A percentile compares a stretch with the other conserved stretches of the same genome.
Evolutionary conservation across 306 rosid species (phyloP).

Genomic region (Rubus parviflorus): DNA sequence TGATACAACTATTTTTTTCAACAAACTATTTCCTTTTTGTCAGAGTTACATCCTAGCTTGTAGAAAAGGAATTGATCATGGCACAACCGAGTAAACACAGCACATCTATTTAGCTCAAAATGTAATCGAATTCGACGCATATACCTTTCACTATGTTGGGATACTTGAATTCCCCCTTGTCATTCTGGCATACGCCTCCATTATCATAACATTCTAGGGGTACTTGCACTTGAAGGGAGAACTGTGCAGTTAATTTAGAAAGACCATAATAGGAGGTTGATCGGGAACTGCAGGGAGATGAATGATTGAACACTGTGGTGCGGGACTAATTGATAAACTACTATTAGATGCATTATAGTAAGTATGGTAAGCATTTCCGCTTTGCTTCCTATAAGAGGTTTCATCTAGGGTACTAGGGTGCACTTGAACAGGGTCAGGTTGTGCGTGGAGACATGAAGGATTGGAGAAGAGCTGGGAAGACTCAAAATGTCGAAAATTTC

Average conservation of each 20-base stretch:
- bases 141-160: too few relatives aligned
- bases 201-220: rapidly evolving
- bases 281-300: not conserved
- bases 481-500: not conserved
- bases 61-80: too few relatives aligned
- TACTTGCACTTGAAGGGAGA: rapidly evolving
- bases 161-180: too few relatives aligned
- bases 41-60: too few relatives aligned
- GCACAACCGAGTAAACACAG: too few relatives aligned
- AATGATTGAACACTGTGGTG: not conserved
- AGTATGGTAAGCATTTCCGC: not conserved
- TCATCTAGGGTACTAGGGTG: rapidly evolving
- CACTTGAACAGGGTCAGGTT: not conserved
- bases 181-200: not conserved
- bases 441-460: rapidly evolving
- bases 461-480: not conserved
- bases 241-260: not conserved
- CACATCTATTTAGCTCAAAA: too few relatives aligned
- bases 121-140: too few relatives aligned
- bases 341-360: not conserved
- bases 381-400: rapidly evolving
- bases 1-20: too few relatives aligned
- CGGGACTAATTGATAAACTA: not conserved
- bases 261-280: too few relatives aligned
- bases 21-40: too few relatives aligned